These are phyloP conservation scores for Amylostereum areolatum DNA, from an alignment of 1,284 basidiomycete genomes.

Conservation along the genomic window DNA sequence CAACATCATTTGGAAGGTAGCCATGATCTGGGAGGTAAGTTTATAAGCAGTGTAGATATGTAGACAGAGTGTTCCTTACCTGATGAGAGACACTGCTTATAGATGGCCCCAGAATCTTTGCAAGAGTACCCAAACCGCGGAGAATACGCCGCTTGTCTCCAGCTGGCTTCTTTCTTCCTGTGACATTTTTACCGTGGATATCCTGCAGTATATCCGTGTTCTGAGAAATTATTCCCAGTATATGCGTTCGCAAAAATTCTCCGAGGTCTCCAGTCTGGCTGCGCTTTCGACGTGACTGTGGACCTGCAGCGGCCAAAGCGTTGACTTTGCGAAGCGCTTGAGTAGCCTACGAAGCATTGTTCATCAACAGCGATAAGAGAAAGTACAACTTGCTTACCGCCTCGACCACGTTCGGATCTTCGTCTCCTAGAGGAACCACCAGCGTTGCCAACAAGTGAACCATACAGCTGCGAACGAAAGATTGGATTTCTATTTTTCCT, in stretches of 20 bases:
- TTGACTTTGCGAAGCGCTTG: constrained; percentile 60
- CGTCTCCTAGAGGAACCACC: constrained; percentile 72
- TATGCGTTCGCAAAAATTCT: constrained; percentile 63
- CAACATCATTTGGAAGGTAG: constrained; percentile 90
- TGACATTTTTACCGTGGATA: constrained; percentile 55
- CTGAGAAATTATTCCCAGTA: constrained; percentile 78
- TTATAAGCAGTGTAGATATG: background rate
- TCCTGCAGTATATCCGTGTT: constrained; percentile 84
- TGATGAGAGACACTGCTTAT: constrained; percentile 80
- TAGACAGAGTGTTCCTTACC: constrained; percentile 37
- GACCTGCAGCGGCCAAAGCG: constrained; percentile 22
- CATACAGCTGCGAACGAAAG: constrained; percentile 58
- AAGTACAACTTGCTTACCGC: constrained; percentile 30
- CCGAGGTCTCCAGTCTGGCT: constrained; percentile 33
- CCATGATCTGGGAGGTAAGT: constrained; percentile 74
- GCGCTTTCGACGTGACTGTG: constrained; percentile 19
- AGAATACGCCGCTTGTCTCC: constrained; percentile 70
- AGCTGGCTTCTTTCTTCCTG: constrained; percentile 30
- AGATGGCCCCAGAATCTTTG: constrained; percentile 64
- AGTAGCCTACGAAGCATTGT: constrained; percentile 38
- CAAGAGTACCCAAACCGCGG: constrained; percentile 74
- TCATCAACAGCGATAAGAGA: constrained; percentile 3
- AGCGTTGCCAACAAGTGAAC: constrained; percentile 68
- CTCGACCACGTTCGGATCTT: constrained; percentile 37
- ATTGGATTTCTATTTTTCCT: constrained; percentile 38